phyloP scores from a whole-genome alignment of 2,329 filamentous ascomycete species.

The Cladosporium colombiae region DNA sequence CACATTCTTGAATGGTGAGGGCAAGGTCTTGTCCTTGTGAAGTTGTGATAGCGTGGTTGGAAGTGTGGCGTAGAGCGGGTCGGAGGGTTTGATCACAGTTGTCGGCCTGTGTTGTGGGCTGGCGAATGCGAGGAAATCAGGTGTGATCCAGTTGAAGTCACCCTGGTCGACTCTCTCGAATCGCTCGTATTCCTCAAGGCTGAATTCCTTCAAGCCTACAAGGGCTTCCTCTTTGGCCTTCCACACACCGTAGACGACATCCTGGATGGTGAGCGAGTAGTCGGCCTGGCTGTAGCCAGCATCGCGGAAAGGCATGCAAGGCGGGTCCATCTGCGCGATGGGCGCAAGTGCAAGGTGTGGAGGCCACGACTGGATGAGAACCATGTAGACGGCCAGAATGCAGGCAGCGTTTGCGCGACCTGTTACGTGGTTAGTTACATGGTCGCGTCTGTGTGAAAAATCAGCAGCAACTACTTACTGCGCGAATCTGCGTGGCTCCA shows the following conservation, averaged over 20 bases:
- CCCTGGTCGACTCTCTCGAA: slow-evolving; percentile 96
- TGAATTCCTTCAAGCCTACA: slow-evolving; percentile 89
- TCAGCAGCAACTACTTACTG: slow-evolving; percentile 60
- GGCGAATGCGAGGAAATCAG: slow-evolving; percentile 92
- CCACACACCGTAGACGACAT: slow-evolving; percentile 98
- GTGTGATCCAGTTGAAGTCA: slow-evolving; percentile 99
- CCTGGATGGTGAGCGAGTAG: slow-evolving; percentile 92
- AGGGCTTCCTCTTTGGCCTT: slow-evolving; percentile 95
- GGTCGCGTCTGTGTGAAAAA: background rate
- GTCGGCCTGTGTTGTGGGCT: slow-evolving; percentile 84
- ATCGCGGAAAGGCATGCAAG: slow-evolving; percentile 97
- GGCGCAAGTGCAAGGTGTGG: slow-evolving; percentile 93
- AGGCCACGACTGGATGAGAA: slow-evolving; percentile 95
- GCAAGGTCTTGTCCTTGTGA: slow-evolving; percentile 65
- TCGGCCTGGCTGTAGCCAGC: slow-evolving; percentile 98
- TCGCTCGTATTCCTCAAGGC: slow-evolving; percentile 93
- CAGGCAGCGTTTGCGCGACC: slow-evolving; percentile 92
- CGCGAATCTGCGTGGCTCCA: slow-evolving; percentile 91
- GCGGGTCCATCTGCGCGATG: slow-evolving; percentile 94
- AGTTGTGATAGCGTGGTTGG: slow-evolving; percentile 76
- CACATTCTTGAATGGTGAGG: slow-evolving; percentile 93
- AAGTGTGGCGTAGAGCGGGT: slow-evolving; percentile 71
- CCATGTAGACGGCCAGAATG: slow-evolving; percentile 97
- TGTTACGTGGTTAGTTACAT: slow-evolving; percentile 42
- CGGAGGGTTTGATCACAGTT: slow-evolving; percentile 68